Percentiles rank a stretch among this genome's conserved stretches.
These are phyloP conservation scores for Neurospora sp. DNA, from an alignment of 495 filamentous ascomycete species.

Conservation along the genomic window DNA sequence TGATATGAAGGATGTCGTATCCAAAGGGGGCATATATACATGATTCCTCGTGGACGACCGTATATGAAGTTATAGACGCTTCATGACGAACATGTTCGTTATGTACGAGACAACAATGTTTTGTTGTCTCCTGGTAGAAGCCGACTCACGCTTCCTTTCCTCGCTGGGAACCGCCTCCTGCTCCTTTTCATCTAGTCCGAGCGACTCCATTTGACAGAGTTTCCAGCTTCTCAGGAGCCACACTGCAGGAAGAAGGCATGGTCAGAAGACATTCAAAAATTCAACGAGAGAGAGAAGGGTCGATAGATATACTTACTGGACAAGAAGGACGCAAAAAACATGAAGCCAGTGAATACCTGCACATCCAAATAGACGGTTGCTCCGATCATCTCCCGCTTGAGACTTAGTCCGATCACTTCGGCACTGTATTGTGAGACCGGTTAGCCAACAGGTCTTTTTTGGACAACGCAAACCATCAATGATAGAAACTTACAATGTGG, in stretches of 20 bases:
- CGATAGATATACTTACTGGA: conserved; percentile 18
- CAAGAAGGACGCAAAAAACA: conserved; percentile 29
- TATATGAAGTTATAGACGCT: conserved; percentile 5
- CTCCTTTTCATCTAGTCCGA: conserved; percentile 18
- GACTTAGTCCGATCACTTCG: conserved; percentile 63
- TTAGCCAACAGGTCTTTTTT: not conserved
- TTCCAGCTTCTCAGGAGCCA: conserved; percentile 36
- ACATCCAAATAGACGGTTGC: conserved; percentile 30
- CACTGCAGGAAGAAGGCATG: conserved; percentile 6
- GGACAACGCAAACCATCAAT: not conserved
- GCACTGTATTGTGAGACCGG: conserved; percentile 22
- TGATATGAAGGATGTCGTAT: not conserved
- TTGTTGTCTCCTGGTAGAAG: not conserved
- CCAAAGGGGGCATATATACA: not conserved
- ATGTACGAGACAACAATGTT: conserved; percentile 11
- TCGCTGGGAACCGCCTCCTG: conserved; percentile 12
- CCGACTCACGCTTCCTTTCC: not conserved
- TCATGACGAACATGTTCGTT: conserved; percentile 7
- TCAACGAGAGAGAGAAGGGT: not conserved
- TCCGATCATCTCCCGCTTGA: conserved; percentile 34
- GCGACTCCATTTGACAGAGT: conserved; percentile 25
- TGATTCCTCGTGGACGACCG: not conserved
- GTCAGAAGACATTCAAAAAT: not conserved
- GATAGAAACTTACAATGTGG: conserved; percentile 43
- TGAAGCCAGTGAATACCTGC: conserved; percentile 28